Evolutionary conservation across 2,329 filamentous ascomycete species (phyloP).

Genomic region (Trichoderma harzianum): DNA sequence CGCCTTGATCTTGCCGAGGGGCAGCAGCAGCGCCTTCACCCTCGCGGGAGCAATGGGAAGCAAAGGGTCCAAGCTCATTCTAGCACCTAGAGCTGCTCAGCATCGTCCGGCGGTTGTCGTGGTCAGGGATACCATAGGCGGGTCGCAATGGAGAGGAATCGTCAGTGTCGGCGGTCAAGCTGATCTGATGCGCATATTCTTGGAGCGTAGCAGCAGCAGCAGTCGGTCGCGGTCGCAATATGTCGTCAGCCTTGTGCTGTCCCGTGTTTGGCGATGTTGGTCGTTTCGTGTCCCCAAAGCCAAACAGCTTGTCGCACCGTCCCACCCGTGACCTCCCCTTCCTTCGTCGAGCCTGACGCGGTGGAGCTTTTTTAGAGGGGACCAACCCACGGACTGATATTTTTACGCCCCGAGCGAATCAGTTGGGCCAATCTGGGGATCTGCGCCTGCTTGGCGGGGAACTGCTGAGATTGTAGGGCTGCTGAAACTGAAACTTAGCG

Average conservation of each 20-base stretch:
- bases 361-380: constrained; percentile 12
- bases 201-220: not conserved
- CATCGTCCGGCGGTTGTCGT: constrained; percentile 26
- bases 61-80: constrained; percentile 84
- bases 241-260: not conserved
- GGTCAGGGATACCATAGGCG: not conserved
- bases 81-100: constrained; percentile 46
- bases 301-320: constrained; percentile 17
- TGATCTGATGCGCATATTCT: constrained; percentile 10
- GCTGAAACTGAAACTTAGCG: not conserved
- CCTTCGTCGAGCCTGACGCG: not conserved
- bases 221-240: not conserved
- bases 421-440: constrained; percentile 2
- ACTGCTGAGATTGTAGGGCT: not conserved
- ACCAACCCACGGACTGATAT: constrained; percentile 5
- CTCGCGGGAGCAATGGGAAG: constrained; percentile 88
- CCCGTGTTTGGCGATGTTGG: not conserved
- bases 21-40: constrained; percentile 82
- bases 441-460: not conserved
- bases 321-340: constrained; percentile 17
- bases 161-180: not conserved
- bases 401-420: constrained; percentile 17
- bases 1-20: constrained; percentile 79
- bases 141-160: not conserved
- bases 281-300: constrained; percentile 5